Percentiles rank a stretch among this genome's conserved stretches.
Conservation (phyloP, 176 grass and related monocot genomes). For the Musa itinerans region DNA sequence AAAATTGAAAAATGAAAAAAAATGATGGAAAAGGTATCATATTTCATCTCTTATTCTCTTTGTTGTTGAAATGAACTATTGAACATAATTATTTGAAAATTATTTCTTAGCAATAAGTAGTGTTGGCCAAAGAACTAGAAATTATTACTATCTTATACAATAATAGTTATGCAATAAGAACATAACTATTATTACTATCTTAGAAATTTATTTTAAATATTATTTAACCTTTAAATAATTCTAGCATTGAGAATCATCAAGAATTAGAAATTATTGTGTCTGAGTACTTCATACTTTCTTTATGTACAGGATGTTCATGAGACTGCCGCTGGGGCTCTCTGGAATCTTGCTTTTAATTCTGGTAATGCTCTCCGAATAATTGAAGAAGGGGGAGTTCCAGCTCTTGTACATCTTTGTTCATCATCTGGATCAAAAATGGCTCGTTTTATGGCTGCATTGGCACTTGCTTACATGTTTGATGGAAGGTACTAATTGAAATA, state of each 20-base stretch:
- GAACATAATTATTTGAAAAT: no score
- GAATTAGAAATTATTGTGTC: not conserved
- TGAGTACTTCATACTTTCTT: not conserved
- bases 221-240: not conserved
- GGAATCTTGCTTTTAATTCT: constrained; percentile 98
- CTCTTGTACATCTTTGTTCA: constrained; percentile 72
- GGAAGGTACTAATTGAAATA: constrained; percentile 54
- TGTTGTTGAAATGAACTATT: no score
- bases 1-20: no score
- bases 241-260: not conserved
- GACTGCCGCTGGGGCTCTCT: constrained; percentile 94
- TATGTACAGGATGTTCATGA: constrained; percentile 87
- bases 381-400: constrained; percentile 89
- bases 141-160: no score
- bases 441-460: constrained; percentile 95
- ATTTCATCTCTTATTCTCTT: no score
- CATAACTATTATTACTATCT: not conserved
- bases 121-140: no score
- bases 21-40: no score
- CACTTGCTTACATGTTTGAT: constrained; percentile 97
- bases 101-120: no score
- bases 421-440: constrained; percentile 90
- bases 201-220: not conserved
- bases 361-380: constrained; percentile 86
- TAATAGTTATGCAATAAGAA: no score